Conservation (phyloP, 805 yeast species). For the Candida michaelii region DNA sequence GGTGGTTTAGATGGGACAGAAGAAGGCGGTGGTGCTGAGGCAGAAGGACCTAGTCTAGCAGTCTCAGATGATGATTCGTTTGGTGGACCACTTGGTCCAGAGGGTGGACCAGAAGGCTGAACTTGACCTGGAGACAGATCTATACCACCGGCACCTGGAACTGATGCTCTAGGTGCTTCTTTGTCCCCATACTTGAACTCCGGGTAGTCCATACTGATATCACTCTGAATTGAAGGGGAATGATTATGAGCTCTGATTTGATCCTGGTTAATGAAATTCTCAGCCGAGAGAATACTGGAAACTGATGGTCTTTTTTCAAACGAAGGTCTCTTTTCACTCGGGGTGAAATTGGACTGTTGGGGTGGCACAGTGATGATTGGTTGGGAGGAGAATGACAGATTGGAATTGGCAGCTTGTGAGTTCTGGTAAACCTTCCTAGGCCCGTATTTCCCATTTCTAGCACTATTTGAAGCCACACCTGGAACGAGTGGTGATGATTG, state of each 20-base stretch:
- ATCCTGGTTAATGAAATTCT: conserved; percentile 17
- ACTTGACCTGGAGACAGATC: too few species aligned
- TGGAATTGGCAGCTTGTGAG: conserved; percentile 9
- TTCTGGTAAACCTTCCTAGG: conserved; percentile 13
- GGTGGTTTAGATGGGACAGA: conserved; percentile 19
- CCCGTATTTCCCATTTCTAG: conserved; percentile 1
- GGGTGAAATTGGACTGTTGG: not conserved
- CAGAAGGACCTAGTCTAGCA: too few species aligned
- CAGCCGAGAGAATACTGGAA: conserved; percentile 20
- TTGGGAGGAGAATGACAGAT: conserved; percentile 16
- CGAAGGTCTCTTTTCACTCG: not conserved
- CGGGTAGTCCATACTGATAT: conserved; percentile 31
- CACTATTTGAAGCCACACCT: not conserved
- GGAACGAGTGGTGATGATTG: too few species aligned
- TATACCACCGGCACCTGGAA: too few species aligned
- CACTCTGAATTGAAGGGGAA: conserved; percentile 34
- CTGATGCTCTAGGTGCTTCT: not conserved
- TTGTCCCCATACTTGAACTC: conserved; percentile 12
- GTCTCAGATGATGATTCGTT: too few species aligned
- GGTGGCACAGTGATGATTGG: not conserved
- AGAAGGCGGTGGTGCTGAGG: conserved; percentile 10
- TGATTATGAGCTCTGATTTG: conserved; percentile 20
- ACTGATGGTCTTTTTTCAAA: conserved; percentile 22
- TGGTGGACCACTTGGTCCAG: too few species aligned
- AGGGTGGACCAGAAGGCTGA: too few species aligned